phyloP scores from a whole-genome alignment of 345 rosid genomes.

The Psidium guajava region DNA sequence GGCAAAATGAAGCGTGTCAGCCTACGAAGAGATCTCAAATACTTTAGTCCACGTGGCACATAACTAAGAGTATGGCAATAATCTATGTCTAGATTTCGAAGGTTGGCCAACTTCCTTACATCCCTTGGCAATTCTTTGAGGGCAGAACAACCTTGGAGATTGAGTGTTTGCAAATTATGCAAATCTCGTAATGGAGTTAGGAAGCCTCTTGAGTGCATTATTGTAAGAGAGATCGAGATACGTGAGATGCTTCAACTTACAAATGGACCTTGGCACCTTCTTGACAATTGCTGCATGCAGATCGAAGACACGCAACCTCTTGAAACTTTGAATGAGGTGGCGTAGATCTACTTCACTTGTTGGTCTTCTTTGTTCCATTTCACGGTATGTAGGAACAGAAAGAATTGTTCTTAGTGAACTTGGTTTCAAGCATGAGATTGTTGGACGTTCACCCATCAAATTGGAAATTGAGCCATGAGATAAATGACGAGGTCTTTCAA shows the following conservation, averaged over 20 bases:
- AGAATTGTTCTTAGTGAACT: not conserved
- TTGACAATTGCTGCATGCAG: accelerated
- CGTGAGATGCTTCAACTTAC: not conserved
- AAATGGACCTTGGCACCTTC: not conserved
- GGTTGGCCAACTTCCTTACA: not conserved
- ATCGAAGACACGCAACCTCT: not conserved
- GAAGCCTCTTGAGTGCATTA: not conserved
- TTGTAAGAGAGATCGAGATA: not conserved
- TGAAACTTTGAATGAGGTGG: not conserved
- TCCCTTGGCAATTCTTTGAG: not conserved
- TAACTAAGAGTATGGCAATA: not conserved
- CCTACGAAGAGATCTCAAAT: not conserved
- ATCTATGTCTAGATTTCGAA: not conserved
- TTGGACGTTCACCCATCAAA: not conserved
- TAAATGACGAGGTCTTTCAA: not conserved
- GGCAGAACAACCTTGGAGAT: not conserved
- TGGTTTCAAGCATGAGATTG: not conserved
- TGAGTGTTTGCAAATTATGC: not conserved
- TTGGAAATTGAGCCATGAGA: not conserved
- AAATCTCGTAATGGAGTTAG: not conserved
- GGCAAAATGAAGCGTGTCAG: not conserved
- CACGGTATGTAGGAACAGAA: too few species aligned
- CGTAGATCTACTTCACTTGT: not conserved
- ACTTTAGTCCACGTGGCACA: not conserved
- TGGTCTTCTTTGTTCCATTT: accelerated